Base-by-base conservation (phyloP, 2,329 filamentous ascomycete species). In the Penicillium rolfsii region DNA sequence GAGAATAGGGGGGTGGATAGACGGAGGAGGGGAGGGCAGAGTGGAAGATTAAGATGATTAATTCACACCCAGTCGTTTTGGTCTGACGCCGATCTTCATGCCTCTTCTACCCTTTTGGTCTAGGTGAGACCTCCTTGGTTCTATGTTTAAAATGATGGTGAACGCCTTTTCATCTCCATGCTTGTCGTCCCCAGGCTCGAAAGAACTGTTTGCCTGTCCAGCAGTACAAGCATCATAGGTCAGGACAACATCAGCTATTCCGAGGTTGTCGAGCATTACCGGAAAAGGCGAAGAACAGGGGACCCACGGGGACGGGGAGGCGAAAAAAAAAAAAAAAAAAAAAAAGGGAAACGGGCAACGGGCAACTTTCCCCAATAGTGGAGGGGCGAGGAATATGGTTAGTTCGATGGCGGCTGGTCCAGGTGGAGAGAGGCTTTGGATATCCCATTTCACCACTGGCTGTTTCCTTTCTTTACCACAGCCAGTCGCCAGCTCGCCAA, bases 1-100 rank as follows among this genome's bases (percentile, higher is more conserved):
- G 4, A 24, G 33, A 16, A 24, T 14, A n/a, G 8, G 5, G 12
- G 59, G 56, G 57, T 22, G 19, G 19, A 22, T 22, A 22, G 19
- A 22, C 19, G 58, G 61, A 62, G 65, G 59, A 58, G 63, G 64
- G 60, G 22, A 48, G 28, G 28, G 11, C 11, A 2, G 30, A 11
- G 30, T 33, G 30, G 30, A 33, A 33, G 5, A 4, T 11, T 33
- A 8, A 36, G 12, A 22, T 28, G 45, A 22, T 22, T 26, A 48
- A 48, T 28, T 28, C 9, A 30, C 26, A 30, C n/a, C 24, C 28
- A 14, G 46, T 52, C 38, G 26, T 30, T 2, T 19, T 52, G 38
- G n/a, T 30, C 36, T 22, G 35, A 40, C 48, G 48, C 14, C 14
- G 35, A 57, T 57, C 55, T 41, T 43, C 55, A 52, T 22, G 16